Base-by-base conservation (phyloP, 2,329 filamentous ascomycete genomes). In the Diaporthe amygdali region DNA sequence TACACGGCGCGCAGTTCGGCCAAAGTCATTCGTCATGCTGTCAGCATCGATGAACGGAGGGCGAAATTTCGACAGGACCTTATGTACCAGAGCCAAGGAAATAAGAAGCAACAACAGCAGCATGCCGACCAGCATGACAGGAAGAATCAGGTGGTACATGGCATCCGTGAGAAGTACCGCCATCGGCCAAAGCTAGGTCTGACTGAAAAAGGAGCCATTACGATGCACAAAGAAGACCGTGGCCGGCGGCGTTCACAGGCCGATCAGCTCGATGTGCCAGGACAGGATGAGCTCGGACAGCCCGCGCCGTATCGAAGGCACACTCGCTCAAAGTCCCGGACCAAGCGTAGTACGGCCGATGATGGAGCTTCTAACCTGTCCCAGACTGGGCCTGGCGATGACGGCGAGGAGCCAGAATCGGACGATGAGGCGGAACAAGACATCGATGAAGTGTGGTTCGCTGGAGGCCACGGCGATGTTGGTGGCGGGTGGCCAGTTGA, bases 361-460 rank as follows among this genome's bases (percentile, higher is more conserved):
- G 74, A 80, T 27, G 74, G 74, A 1, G 63, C 76, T 52, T 81
- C 83, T 2, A 78, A 79, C 14, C 56, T 76, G 0, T 82, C 82
- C 0, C 78, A 77, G 0, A 55, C 78, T 0, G 74, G 75, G 0
- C 75, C 77, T 0, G 78, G 27, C 30, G 69, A 34, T 72, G 72
- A 79, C 2, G 74, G 56, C 9, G 71, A 79, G n/a, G 82, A 84
- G 0, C 82, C 84, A 7, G 83, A 83, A 9, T 84, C 83, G 0
- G 82, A 86, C 10, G 84, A 87, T 27, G 84, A 85, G 2, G 81
- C 80, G 0, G 84, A 86, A 1, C 93, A 95, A 76, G 92, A 96
- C 74, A 92, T 96, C 59, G 88, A 93, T 71, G 94, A 96, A 76
- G 88, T 96, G 0, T 94, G 92, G 92, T 96, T 96, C 76, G 86